A percentile compares a stretch with the other conserved stretches of the same genome.
These are phyloP conservation scores for Croton setiger DNA, from an alignment of 441 rosid species.

Conservation along the genomic window DNA sequence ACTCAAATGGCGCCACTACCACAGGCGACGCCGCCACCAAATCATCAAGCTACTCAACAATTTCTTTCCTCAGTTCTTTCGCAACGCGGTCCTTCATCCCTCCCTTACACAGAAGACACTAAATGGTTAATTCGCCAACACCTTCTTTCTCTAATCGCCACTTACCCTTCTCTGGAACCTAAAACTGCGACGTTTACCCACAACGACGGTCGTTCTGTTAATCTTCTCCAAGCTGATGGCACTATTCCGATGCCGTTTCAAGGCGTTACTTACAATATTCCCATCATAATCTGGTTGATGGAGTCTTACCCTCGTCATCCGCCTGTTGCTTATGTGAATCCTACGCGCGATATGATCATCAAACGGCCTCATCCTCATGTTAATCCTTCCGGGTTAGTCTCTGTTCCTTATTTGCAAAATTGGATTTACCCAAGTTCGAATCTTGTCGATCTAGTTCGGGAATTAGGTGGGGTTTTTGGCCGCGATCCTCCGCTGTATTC, in stretches of 20 bases:
- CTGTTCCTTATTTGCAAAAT: conserved; percentile 68
- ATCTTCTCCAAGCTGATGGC: conserved; percentile 92
- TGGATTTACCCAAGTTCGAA: conserved; percentile 96
- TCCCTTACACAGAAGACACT: conserved; percentile 77
- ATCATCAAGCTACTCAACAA: conserved; percentile 53
- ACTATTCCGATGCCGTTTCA: conserved; percentile 84
- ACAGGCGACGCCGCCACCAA: conserved; percentile 23
- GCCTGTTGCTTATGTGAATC: conserved; percentile 85
- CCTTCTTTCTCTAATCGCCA: conserved; percentile 54
- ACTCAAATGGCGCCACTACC: conserved; percentile 37
- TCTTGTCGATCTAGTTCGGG: conserved; percentile 66
- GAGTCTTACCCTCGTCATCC: conserved; percentile 93
- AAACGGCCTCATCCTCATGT: conserved; percentile 80
- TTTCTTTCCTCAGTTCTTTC: conserved; percentile 85
- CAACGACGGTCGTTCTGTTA: conserved; percentile 96
- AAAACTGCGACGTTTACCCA: conserved; percentile 89
- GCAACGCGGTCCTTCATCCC: conserved; percentile 78
- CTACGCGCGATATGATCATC: conserved; percentile 93
- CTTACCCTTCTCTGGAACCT: conserved; percentile 78
- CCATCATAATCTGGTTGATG: conserved; percentile 79
- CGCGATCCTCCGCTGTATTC: conserved; percentile 91
- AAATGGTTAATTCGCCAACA: conserved; percentile 94
- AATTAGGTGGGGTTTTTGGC: conserved; percentile 53
- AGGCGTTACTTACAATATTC: conserved; percentile 87
- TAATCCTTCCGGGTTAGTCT: conserved; percentile 85